These are phyloP conservation scores for Panicum hallii DNA, from an alignment of 202 grass and related monocot genomes.

Conservation along the genomic window DNA sequence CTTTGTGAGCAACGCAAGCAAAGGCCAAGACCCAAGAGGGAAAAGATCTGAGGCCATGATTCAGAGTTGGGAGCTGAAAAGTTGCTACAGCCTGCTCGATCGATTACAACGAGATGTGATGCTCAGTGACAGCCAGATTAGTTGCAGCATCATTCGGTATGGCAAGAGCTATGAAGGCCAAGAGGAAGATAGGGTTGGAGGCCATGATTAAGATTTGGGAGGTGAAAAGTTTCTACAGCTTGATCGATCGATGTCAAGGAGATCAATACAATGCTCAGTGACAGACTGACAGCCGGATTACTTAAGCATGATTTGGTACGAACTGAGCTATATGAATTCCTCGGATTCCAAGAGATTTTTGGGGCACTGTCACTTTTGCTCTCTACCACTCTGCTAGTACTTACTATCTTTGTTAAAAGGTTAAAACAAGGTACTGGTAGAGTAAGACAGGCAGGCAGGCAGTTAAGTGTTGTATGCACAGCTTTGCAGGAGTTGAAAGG, in stretches of 20 bases:
- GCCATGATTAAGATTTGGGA: background rate
- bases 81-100: background rate
- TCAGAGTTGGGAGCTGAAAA: background rate
- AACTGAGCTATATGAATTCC: background rate
- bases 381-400: background rate
- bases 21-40: background rate
- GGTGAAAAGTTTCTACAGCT: background rate
- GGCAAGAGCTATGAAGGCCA: too few species aligned
- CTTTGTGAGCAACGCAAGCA: background rate
- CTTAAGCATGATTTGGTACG: background rate
- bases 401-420: conserved; percentile 17
- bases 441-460: background rate
- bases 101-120: background rate
- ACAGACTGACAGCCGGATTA: background rate
- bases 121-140: too few species aligned
- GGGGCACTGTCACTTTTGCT: conserved; percentile 34
- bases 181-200: too few species aligned
- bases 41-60: conserved; percentile 16
- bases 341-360: conserved; percentile 44
- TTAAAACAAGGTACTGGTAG: background rate
- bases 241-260: background rate
- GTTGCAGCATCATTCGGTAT: too few species aligned
- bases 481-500: conserved; percentile 1
- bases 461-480: background rate
- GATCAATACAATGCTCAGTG: background rate